phyloP scores from a whole-genome alignment of 192 early-diverging fungal species.

The Allomyces macrogynus region DNA sequence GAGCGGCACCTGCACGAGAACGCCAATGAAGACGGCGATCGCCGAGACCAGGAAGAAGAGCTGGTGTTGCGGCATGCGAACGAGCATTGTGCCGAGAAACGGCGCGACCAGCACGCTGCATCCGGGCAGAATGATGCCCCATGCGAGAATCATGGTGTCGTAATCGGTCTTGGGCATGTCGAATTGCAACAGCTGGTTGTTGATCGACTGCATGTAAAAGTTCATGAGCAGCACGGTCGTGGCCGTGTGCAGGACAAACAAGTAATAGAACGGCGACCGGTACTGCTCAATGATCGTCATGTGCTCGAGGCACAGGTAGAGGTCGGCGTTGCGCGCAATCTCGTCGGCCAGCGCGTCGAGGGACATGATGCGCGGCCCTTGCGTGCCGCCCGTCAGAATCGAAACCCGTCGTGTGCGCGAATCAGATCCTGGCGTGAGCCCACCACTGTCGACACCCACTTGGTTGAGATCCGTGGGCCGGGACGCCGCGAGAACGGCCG shows the following conservation, averaged over 20 bases:
- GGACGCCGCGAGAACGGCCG: no score
- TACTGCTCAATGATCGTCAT: background rate
- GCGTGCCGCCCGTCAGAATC: no score
- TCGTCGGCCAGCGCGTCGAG: no score
- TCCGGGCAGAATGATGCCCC: background rate
- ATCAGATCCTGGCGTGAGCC: no score
- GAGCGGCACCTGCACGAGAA: background rate
- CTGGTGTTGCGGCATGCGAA: background rate
- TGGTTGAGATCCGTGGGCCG: no score
- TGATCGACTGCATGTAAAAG: background rate
- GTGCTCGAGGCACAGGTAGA: background rate
- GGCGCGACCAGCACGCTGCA: background rate
- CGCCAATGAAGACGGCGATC: background rate
- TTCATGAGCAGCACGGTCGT: background rate
- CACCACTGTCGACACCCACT: no score
- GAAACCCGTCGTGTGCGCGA: no score
- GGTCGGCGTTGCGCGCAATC: background rate
- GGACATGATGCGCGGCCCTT: no score
- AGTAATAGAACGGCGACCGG: background rate
- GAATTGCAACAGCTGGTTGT: background rate
- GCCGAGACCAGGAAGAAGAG: background rate
- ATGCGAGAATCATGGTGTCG: background rate
- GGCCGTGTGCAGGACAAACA: background rate
- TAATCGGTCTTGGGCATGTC: background rate
- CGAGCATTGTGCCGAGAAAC: background rate